Percentiles rank a stretch among this genome's conserved stretches.
Conservation (phyloP, 441 rosid species). For the Eutrema salsugineum region DNA sequence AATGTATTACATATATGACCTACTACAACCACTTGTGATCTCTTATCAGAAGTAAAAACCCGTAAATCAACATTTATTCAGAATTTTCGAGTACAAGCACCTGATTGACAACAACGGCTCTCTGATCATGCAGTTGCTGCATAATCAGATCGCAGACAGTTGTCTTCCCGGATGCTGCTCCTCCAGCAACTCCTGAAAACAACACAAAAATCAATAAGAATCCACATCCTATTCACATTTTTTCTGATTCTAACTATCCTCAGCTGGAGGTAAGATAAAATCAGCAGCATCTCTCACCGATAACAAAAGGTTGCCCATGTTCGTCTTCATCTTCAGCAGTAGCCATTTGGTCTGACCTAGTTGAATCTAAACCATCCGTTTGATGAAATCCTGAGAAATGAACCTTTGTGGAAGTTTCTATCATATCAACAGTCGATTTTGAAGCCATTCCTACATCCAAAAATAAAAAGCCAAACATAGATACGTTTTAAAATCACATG, state of each 20-base stretch:
- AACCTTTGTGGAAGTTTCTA: conserved; percentile 74
- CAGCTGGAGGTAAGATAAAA: not conserved
- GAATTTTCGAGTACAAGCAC: conserved; percentile 33
- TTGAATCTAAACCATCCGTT: conserved; percentile 38
- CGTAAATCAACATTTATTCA: not conserved
- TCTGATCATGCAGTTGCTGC: conserved; percentile 97
- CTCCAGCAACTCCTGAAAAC: conserved; percentile 87
- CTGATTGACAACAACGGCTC: conserved; percentile 95
- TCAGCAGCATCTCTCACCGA: conserved; percentile 48
- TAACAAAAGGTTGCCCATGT: conserved; percentile 77
- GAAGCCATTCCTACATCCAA: conserved; percentile 22
- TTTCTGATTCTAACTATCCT: not conserved
- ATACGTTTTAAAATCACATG: not conserved
- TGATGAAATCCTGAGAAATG: conserved; percentile 79
- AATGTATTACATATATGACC: not conserved
- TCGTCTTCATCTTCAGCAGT: conserved; percentile 33
- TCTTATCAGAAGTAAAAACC: not conserved
- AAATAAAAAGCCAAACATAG: not conserved
- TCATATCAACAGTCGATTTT: conserved; percentile 58
- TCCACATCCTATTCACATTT: not conserved
- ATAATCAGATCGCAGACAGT: conserved; percentile 98
- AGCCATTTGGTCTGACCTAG: conserved; percentile 35
- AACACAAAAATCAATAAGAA: not conserved
- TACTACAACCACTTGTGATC: not conserved
- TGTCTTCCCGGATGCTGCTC: conserved; percentile 96